phyloP scores from a whole-genome alignment of 257 asterid genomes.

The Leonotis leonurus region DNA sequence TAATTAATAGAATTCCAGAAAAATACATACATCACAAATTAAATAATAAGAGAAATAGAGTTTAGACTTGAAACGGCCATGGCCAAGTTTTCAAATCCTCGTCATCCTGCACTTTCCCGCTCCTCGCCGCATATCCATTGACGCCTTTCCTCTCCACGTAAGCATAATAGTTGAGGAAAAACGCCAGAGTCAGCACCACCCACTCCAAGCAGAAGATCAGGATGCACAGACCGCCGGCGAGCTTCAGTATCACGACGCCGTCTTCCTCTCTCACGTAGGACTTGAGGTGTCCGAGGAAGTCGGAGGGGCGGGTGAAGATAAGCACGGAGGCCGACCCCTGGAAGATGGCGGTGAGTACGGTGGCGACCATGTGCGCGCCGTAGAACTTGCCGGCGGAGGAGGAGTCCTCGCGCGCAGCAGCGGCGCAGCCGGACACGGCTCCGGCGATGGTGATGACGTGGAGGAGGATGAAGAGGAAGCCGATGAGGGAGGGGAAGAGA shows the following conservation, averaged over 20 bases:
- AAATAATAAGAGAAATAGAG: no score
- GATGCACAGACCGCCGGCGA: conserved; percentile 82
- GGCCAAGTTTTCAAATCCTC: conserved; percentile 65
- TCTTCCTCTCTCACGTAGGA: conserved; percentile 74
- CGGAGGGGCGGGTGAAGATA: conserved; percentile 57
- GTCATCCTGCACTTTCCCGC: conserved; percentile 52
- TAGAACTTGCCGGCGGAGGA: conserved; percentile 38
- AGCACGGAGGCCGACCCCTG: conserved; percentile 81
- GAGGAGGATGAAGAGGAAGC: conserved; percentile 62
- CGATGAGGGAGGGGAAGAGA: conserved; percentile 50
- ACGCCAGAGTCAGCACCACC: conserved; percentile 72
- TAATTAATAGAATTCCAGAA: no score
- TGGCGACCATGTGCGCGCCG: conserved; percentile 79
- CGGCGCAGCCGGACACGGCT: conserved; percentile 58
- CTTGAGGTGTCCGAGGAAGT: conserved; percentile 53
- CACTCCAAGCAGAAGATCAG: no score
- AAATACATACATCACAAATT: no score
- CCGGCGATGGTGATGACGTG: conserved; percentile 59
- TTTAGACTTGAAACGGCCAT: conserved; percentile 67
- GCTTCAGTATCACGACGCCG: conserved; percentile 58
- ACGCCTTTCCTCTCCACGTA: conserved; percentile 53
- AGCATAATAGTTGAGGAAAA: conserved; percentile 69
- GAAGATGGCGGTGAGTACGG: conserved; percentile 77
- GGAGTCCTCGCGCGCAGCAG: conserved; percentile 48
- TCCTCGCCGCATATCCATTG: no score